Conservation (phyloP, 1,139 yeast species). For the Pneumocystis wakefieldiae region DNA sequence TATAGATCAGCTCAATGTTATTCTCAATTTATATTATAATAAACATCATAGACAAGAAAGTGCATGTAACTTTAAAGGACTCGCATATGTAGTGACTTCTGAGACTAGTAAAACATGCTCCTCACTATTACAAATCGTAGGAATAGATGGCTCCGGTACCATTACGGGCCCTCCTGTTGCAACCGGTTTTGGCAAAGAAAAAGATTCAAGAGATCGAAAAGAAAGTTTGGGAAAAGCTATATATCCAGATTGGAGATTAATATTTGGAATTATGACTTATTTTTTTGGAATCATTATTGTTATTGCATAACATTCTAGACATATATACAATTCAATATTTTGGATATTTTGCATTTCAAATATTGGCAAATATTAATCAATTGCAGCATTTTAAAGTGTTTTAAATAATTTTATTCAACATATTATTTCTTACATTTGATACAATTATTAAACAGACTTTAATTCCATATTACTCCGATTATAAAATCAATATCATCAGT, state of each 20-base stretch:
- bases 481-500: no score
- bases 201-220: neutral
- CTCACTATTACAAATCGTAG: neutral
- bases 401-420: no score
- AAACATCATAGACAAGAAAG: conserved; percentile 19
- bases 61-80: conserved; percentile 11
- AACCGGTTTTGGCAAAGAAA: neutral
- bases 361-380: no score
- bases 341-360: neutral
- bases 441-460: no score
- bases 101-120: neutral
- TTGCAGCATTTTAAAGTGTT: no score
- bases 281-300: neutral
- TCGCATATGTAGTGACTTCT: neutral
- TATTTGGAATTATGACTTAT: neutral
- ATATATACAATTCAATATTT: neutral
- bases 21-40: conserved; percentile 35
- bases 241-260: neutral
- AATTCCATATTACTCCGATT: no score
- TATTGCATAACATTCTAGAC: neutral
- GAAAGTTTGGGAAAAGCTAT: neutral
- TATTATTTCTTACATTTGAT: no score
- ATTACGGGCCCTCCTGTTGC: neutral
- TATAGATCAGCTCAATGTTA: conserved; percentile 38
- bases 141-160: neutral